phyloP scores from a whole-genome alignment of 2,329 filamentous ascomycete genomes.

The Alternaria burnsii region DNA sequence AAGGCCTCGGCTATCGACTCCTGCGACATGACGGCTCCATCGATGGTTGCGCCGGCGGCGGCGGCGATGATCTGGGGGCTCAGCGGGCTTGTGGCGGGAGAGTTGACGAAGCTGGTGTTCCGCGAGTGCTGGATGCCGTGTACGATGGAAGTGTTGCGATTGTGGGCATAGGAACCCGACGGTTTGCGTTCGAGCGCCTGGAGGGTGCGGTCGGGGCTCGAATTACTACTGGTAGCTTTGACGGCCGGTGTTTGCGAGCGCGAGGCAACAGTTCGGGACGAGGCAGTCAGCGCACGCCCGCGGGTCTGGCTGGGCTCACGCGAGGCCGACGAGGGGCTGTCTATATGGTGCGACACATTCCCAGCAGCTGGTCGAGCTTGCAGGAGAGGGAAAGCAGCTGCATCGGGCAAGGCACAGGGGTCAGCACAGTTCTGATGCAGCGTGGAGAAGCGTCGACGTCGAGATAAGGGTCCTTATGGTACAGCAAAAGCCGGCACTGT shows the following conservation, averaged over 20 bases:
- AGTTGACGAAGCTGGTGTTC: slow-evolving; percentile 85
- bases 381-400: slow-evolving; percentile 52
- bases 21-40: slow-evolving; percentile 53
- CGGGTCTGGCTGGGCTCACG: slow-evolving; percentile 57
- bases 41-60: slow-evolving; percentile 46
- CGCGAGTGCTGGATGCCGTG: slow-evolving; percentile 92
- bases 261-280: slow-evolving; percentile 54
- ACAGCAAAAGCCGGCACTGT: slow-evolving; percentile 23
- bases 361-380: slow-evolving; percentile 51
- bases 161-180: slow-evolving; percentile 77
- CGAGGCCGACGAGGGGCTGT: slow-evolving; percentile 41
- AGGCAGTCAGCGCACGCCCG: slow-evolving; percentile 56
- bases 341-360: slow-evolving; percentile 51
- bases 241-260: slow-evolving; percentile 55
- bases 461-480: slow-evolving; percentile 31
- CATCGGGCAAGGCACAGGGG: slow-evolving; percentile 30
- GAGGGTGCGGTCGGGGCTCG: slow-evolving; percentile 50
- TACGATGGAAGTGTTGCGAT: slow-evolving; percentile 95
- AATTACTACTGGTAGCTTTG: slow-evolving; percentile 41
- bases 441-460: slow-evolving; percentile 27
- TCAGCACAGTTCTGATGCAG: slow-evolving; percentile 40
- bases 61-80: slow-evolving; percentile 83
- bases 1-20: slow-evolving; percentile 51
- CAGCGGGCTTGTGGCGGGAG: slow-evolving; percentile 78
- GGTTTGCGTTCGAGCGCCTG: slow-evolving; percentile 58